Conservation (phyloP, 352 stramenopile species). For the Phytopythium ostracodes region DNA sequence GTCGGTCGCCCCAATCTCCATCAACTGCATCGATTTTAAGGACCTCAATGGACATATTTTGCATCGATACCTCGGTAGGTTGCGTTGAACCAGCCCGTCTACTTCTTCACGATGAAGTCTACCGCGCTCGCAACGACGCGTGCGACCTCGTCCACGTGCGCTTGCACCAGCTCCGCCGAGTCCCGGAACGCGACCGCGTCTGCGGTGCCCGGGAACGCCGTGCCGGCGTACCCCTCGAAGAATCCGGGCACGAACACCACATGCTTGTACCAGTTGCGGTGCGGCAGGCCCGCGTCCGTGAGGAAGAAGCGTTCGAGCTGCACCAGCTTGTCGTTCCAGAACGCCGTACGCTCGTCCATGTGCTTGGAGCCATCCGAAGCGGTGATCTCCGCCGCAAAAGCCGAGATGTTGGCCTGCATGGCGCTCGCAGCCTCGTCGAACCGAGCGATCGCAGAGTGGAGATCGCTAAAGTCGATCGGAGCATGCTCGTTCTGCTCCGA, state of each 20-base stretch:
- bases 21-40: neutral
- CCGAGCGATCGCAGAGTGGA: constrained; percentile 35
- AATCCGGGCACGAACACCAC: constrained; percentile 41
- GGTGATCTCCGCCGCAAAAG: neutral
- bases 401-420: constrained; percentile 20
- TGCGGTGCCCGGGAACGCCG: constrained; percentile 39
- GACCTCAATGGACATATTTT: neutral
- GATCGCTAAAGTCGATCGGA: constrained; percentile 27
- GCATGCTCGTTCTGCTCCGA: constrained; percentile 1
- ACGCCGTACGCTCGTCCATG: neutral
- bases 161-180: constrained; percentile 23
- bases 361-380: neutral
- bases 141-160: constrained; percentile 43
- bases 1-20: no score
- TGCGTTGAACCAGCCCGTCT: neutral
- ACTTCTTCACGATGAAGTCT: constrained; percentile 19
- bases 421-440: constrained; percentile 28
- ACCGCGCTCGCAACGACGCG: constrained; percentile 27
- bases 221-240: constrained; percentile 37
- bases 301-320: constrained; percentile 28
- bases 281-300: constrained; percentile 23
- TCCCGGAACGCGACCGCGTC: constrained; percentile 41
- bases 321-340: constrained; percentile 35
- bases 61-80: neutral
- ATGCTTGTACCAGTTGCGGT: constrained; percentile 41